These are phyloP conservation scores for Xylariaceae sp. DNA, from an alignment of 2,329 filamentous ascomycete species.

Conservation along the genomic window DNA sequence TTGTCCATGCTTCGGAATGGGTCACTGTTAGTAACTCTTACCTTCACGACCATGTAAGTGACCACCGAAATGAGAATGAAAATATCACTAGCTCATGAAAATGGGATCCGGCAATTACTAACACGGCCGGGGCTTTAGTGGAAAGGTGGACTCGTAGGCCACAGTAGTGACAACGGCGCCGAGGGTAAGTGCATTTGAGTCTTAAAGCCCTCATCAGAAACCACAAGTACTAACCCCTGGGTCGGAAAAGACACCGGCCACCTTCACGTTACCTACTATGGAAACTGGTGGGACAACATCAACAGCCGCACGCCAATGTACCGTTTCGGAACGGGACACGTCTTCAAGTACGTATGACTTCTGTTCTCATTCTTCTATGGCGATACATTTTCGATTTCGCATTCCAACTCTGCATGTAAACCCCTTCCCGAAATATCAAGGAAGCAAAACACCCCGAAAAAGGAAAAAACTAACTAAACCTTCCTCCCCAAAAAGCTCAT, in stretches of 20 bases:
- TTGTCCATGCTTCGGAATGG: conserved; percentile 63
- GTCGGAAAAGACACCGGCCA: conserved; percentile 54
- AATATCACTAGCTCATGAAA: background rate
- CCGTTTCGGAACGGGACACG: conserved; percentile 66
- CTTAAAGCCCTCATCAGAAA: too few relatives aligned
- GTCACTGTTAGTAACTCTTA: conserved; percentile 51
- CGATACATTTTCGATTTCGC: too few relatives aligned
- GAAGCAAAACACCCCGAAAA: background rate
- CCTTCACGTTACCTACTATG: conserved; percentile 61
- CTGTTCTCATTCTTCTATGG: background rate
- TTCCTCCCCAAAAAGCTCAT: conserved; percentile 12
- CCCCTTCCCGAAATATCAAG: too few relatives aligned
- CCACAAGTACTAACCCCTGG: background rate
- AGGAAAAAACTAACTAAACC: conserved; percentile 1
- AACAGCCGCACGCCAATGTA: conserved; percentile 62
- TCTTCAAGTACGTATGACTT: conserved; percentile 45
- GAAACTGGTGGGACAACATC: conserved; percentile 64
- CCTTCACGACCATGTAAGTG: conserved; percentile 51
- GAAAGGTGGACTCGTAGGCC: conserved; percentile 66
- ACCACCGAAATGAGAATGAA: background rate
- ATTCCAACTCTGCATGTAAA: too few relatives aligned
- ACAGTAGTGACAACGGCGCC: conserved; percentile 60
- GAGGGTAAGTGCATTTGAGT: too few relatives aligned
- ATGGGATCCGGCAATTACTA: background rate
- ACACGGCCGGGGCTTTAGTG: conserved; percentile 50